Base-by-base conservation (phyloP, 352 stramenopile species). In the Hyaloperonospora brassicae region DNA sequence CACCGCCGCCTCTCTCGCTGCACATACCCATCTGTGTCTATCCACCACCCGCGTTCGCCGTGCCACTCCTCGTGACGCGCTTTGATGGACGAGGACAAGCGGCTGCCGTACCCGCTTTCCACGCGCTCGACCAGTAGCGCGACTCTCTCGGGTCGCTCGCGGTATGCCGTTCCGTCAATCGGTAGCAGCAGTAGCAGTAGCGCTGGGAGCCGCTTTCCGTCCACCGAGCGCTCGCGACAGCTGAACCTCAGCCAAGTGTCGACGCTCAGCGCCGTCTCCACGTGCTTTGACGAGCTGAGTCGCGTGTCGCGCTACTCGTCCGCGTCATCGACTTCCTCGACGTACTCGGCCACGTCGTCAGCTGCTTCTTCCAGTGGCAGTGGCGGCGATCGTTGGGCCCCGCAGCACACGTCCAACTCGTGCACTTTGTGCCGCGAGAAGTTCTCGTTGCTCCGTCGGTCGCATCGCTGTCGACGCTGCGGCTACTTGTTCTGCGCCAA, bases 401-500 rank as follows among this genome's bases (percentile, higher is more conserved):
- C 77, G 34, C 77, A 86, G 57, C 76, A 84, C 62, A 77, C 72
- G 9, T 85, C 73, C 46, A 88, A 81, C 48, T 68, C 62, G 36
- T 93, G 84, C 56, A 86, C 80, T 52, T 73, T 86, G 50, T 93
- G 84, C 59, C 68, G 64, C 21, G 81, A 91, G 44, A 86, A 86
- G 56, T 93, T 93, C 51, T 87, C 81, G 53, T 66, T 93, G 56
- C 63, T 89, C 12, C 79, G 84, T 48, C 81, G 84, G 22, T 86
- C 79, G 43, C 84, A 93, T 59, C 79, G 84, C 35, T 93, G 84
- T 59, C 71, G 84, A 42, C 68, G 79, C 23, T 93, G 84, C 47
- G 84, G 81, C 8, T 86, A 89, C 52, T 52, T 87, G 2, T 92
- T 92, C 41, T 93, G 84, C 43, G 79, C 84, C 55, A 90, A 84